Conservation (phyloP, 306 rosid species). For the Cercis canadensis region DNA sequence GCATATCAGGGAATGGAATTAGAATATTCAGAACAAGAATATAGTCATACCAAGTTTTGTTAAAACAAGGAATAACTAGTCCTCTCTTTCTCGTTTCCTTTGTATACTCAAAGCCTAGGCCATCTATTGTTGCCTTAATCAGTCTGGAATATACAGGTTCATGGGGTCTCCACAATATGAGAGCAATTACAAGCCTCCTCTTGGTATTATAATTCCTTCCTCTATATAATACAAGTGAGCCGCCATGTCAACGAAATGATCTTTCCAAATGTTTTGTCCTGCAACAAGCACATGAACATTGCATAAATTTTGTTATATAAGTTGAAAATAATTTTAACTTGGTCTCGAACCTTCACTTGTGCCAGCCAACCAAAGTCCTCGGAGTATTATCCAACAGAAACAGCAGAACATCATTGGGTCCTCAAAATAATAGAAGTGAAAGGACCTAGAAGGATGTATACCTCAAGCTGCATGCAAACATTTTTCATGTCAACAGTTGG, state of each 20-base stretch:
- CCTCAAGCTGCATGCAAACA: too few relatives aligned
- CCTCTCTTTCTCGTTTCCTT: slow-evolving; percentile 93
- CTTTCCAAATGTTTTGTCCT: slow-evolving; percentile 94
- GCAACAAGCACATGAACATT: slow-evolving; percentile 43
- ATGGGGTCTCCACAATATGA: slow-evolving; percentile 95
- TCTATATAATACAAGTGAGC: slow-evolving; percentile 75
- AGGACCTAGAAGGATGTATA: slow-evolving; percentile 27
- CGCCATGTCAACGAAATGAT: slow-evolving; percentile 74
- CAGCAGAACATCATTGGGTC: background rate
- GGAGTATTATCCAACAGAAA: background rate
- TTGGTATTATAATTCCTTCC: slow-evolving; percentile 81
- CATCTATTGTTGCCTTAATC: slow-evolving; percentile 86
- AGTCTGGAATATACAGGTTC: slow-evolving; percentile 90
- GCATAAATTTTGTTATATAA: slow-evolving; percentile 5
- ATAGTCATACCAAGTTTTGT: slow-evolving; percentile 87
- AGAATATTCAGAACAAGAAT: slow-evolving; percentile 2
- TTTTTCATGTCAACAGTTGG: too few relatives aligned
- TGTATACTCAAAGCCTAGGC: slow-evolving; percentile 81
- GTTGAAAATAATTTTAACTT: slow-evolving; percentile 13
- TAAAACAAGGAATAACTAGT: slow-evolving; percentile 71
- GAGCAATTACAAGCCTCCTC: slow-evolving; percentile 77
- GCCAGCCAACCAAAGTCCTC: background rate
- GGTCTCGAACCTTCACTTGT: background rate
- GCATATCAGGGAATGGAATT: slow-evolving; percentile 14
- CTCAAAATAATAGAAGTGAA: background rate